Evolutionary conservation across 2,329 filamentous ascomycete genomes (phyloP).

Genomic region (Teratosphaeria nubilosa): DNA sequence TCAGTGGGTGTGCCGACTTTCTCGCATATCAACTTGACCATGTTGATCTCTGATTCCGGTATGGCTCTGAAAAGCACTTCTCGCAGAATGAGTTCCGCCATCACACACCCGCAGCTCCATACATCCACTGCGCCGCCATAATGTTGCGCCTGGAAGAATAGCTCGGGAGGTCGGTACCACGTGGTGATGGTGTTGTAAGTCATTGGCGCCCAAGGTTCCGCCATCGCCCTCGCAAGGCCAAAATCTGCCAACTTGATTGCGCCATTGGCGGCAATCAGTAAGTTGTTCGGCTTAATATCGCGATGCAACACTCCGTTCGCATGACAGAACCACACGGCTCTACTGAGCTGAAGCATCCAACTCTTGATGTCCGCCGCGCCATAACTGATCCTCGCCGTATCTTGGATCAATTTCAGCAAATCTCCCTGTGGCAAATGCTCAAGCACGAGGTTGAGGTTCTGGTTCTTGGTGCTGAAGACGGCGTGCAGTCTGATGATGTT

Average conservation of each 20-base stretch:
- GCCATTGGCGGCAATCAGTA: slow-evolving; percentile 85
- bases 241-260: slow-evolving; percentile 97
- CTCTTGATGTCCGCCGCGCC: slow-evolving; percentile 86
- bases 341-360: slow-evolving; percentile 95
- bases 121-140: slow-evolving; percentile 88
- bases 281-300: slow-evolving; percentile 98
- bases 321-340: slow-evolving; percentile 94
- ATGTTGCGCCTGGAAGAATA: slow-evolving; percentile 80
- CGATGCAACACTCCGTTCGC: slow-evolving; percentile 88
- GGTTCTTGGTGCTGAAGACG: slow-evolving; percentile 91
- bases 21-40: slow-evolving; percentile 74
- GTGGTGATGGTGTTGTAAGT: slow-evolving; percentile 90
- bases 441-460: slow-evolving; percentile 91
- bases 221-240: slow-evolving; percentile 79
- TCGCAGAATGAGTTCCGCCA: slow-evolving; percentile 79
- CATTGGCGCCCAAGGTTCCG: slow-evolving; percentile 78
- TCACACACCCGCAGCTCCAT: slow-evolving; percentile 87
- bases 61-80: slow-evolving; percentile 62
- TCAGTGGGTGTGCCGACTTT: slow-evolving; percentile 85
- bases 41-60: slow-evolving; percentile 75
- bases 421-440: slow-evolving; percentile 92
- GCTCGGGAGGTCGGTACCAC: slow-evolving; percentile 92
- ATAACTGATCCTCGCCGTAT: slow-evolving; percentile 68
- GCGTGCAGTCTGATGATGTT: slow-evolving; percentile 90
- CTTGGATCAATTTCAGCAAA: slow-evolving; percentile 86